These are phyloP conservation scores for Geotrichum fermentans DNA, from an alignment of 1,139 yeast species.

Conservation along the genomic window DNA sequence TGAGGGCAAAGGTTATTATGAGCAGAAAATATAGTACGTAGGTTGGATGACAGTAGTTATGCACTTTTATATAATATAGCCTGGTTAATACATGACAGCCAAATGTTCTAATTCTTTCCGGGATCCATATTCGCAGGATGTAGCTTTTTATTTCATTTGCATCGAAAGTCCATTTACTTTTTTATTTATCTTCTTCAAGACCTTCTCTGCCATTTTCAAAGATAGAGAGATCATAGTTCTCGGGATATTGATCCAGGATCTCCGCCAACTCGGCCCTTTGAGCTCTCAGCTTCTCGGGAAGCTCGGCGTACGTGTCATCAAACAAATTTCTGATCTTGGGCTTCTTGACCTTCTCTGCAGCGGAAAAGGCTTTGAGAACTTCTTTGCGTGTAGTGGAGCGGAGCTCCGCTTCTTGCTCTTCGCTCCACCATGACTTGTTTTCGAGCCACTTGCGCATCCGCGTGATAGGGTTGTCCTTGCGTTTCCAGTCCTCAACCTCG, in stretches of 20 bases:
- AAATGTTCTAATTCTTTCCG: no score
- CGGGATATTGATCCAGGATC: conserved; percentile 34
- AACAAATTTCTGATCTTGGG: conserved; percentile 33
- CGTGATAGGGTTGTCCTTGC: conserved; percentile 37
- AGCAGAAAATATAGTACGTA: no score
- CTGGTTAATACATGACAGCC: no score
- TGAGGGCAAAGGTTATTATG: no score
- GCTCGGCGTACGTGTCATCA: conserved; percentile 29
- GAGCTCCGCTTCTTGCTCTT: conserved; percentile 30
- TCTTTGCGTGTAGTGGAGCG: conserved; percentile 29
- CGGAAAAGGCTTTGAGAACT: conserved; percentile 31
- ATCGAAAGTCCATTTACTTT: neutral
- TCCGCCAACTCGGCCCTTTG: conserved; percentile 34
- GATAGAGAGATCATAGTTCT: conserved; percentile 31
- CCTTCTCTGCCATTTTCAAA: conserved; percentile 32
- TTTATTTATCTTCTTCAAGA: conserved; percentile 19
- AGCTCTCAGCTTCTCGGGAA: conserved; percentile 29
- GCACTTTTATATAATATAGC: no score
- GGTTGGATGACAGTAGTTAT: no score
- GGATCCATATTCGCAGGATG: no score
- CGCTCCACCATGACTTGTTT: conserved; percentile 34
- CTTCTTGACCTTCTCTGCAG: conserved; percentile 35
- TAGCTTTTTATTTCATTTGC: no score
- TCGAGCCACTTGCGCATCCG: conserved; percentile 38
- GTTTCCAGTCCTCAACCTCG: conserved; percentile 39